These are phyloP conservation scores for Ochromonas danica DNA, from an alignment of 108 stramenopile species.

Conservation along the genomic window DNA sequence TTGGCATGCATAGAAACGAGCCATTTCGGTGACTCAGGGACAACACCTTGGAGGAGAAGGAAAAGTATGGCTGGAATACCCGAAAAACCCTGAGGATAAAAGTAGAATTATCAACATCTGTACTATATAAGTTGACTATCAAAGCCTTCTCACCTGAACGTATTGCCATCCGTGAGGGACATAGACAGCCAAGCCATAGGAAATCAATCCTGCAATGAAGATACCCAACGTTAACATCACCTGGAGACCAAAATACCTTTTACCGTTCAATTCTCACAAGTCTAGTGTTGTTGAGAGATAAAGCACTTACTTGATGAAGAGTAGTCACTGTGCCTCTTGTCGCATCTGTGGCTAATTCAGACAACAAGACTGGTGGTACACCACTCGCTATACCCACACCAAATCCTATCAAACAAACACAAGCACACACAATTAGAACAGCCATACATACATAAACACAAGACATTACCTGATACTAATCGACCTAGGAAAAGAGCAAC, in stretches of 20 bases:
- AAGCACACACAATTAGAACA: too few species aligned
- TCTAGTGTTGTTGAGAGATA: too few species aligned
- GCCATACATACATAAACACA: too few species aligned
- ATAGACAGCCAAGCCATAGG: slow-evolving; percentile 46
- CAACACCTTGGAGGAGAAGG: slow-evolving; percentile 1
- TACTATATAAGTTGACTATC: too few species aligned
- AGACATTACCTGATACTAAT: too few species aligned
- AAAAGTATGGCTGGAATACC: slow-evolving; percentile 36
- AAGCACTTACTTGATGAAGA: slow-evolving; percentile 41
- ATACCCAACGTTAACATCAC: slow-evolving; percentile 56
- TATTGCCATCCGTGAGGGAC: slow-evolving; percentile 50
- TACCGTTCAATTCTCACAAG: too few species aligned
- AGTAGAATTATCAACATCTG: too few species aligned
- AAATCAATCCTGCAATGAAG: slow-evolving; percentile 42
- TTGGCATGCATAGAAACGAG: too few species aligned
- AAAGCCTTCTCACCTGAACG: too few species aligned
- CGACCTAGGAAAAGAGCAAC: neutral
- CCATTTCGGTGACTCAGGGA: slow-evolving; percentile 54
- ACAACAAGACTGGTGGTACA: slow-evolving; percentile 19
- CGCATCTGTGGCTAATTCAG: neutral
- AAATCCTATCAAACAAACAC: neutral
- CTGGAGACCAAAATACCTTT: too few species aligned
- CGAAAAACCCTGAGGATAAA: slow-evolving; percentile 42
- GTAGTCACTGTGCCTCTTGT: slow-evolving; percentile 16
- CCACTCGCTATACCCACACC: slow-evolving; percentile 7